Percentiles rank a stretch among this genome's conserved stretches.
phyloP scores from a whole-genome alignment of 176 grass and related monocot genomes.

The Oryza officinalis region DNA sequence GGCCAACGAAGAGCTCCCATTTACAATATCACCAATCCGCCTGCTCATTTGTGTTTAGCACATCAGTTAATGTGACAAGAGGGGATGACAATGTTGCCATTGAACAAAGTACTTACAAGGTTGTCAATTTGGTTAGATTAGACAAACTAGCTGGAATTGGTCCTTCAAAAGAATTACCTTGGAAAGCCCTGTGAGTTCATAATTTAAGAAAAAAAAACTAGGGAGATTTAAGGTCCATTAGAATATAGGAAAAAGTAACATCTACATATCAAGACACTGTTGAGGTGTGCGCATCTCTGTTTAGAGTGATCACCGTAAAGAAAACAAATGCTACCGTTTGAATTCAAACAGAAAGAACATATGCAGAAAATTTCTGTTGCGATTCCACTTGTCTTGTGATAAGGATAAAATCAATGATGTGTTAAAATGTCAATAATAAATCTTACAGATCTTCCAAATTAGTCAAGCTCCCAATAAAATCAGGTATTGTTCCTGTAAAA shows the following conservation, averaged over 20 bases:
- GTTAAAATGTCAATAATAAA: not conserved
- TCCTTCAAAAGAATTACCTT: slow-evolving; percentile 52
- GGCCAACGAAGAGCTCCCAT: slow-evolving; percentile 54
- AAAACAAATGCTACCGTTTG: not conserved
- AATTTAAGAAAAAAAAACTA: not conserved
- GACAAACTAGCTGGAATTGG: slow-evolving; percentile 42
- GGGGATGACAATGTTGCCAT: not conserved
- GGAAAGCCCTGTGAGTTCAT: slow-evolving; percentile 24
- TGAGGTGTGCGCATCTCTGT: not conserved
- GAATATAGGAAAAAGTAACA: not conserved
- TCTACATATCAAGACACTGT: not conserved
- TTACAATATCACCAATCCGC: slow-evolving; percentile 58
- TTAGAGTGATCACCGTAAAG: not conserved
- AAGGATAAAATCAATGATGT: not conserved
- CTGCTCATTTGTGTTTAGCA: slow-evolving; percentile 32
- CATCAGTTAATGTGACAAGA: not conserved
- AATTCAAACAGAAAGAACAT: not conserved
- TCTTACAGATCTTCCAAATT: slow-evolving; percentile 38
- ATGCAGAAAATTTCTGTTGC: not conserved
- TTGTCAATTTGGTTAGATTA: slow-evolving; percentile 26
- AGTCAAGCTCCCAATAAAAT: slow-evolving; percentile 51
- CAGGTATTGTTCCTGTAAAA: slow-evolving; percentile 56
- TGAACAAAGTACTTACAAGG: slow-evolving; percentile 31
- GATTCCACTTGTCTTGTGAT: not conserved
- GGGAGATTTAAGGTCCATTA: not conserved